Percentiles rank a stretch among this genome's conserved stretches.
phyloP scores from a whole-genome alignment of 2,329 filamentous ascomycete species.

The Ophiocordyceps sinensis region DNA sequence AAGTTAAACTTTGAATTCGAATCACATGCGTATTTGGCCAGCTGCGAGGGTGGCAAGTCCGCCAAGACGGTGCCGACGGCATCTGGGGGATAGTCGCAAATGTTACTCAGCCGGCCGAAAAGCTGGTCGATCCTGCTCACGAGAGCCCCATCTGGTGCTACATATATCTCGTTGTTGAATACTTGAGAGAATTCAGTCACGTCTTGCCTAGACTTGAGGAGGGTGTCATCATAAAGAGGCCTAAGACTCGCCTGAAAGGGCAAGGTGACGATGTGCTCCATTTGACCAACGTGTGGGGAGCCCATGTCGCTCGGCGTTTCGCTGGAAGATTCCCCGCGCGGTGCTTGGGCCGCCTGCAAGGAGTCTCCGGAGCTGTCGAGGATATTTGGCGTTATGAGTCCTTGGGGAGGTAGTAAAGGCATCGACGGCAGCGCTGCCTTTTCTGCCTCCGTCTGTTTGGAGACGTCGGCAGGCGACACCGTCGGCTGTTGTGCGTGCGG shows the following conservation, averaged over 20 bases:
- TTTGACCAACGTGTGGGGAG: conserved; percentile 1
- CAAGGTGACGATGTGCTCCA: conserved; percentile 38
- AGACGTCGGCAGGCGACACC: conserved; percentile 24
- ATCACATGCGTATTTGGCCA: conserved; percentile 37
- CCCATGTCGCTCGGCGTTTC: conserved; percentile 6
- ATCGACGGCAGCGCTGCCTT: conserved; percentile 8
- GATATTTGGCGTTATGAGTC: conserved; percentile 5
- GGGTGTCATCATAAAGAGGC: conserved; percentile 34
- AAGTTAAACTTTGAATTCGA: conserved; percentile 48
- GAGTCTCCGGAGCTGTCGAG: conserved; percentile 10
- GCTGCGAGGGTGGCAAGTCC: conserved; percentile 22
- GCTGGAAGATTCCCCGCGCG: conserved; percentile 9
- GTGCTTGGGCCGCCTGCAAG: conserved; percentile 12
- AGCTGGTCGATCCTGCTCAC: conserved; percentile 34
- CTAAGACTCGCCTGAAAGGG: conserved; percentile 39
- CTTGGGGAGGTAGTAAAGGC: conserved; percentile 8
- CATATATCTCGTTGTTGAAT: conserved; percentile 24
- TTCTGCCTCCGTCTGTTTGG: conserved; percentile 12
- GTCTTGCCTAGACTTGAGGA: conserved; percentile 26
- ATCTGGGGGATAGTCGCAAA: conserved; percentile 44
- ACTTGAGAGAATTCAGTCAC: conserved; percentile 30
- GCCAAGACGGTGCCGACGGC: conserved; percentile 27
- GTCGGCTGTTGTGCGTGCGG: conserved; percentile 14
- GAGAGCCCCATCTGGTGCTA: conserved; percentile 23
- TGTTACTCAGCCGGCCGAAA: conserved; percentile 33